A percentile compares a stretch with the other conserved stretches of the same genome.
phyloP scores from a whole-genome alignment of 139 green algal species.

The Chlamydomonas sp. region DNA sequence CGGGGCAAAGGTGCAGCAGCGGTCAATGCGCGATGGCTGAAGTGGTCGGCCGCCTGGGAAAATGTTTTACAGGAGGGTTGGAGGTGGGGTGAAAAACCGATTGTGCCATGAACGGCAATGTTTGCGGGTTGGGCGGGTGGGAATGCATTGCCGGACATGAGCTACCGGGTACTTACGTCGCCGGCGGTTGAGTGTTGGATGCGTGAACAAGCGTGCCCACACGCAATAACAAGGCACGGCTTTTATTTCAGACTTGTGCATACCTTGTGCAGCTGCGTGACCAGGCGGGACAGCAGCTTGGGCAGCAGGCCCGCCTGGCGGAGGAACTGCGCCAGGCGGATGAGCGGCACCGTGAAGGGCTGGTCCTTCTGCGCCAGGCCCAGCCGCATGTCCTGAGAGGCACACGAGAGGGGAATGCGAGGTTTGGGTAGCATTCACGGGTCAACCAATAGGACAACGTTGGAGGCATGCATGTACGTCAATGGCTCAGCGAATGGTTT shows the following conservation, averaged over 20 bases:
- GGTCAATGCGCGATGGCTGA: too few relatives aligned
- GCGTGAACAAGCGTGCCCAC: too few relatives aligned
- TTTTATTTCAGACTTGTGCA: neutral
- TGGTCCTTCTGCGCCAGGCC: conserved; percentile 28
- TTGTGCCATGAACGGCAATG: neutral
- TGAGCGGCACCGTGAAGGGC: conserved; percentile 51
- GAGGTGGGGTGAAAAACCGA: neutral
- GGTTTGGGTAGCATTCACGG: neutral
- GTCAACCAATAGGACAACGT: too few relatives aligned
- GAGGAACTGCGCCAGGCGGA: conserved; percentile 51
- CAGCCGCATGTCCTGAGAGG: conserved; percentile 10
- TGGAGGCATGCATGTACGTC: too few relatives aligned
- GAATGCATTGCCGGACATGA: neutral
- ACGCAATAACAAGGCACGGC: too few relatives aligned
- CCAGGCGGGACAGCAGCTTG: conserved; percentile 33
- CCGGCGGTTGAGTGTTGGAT: too few relatives aligned
- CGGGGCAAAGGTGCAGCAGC: too few relatives aligned
- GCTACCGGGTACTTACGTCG: too few relatives aligned
- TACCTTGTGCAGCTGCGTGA: conserved; percentile 45
- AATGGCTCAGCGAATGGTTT: neutral
- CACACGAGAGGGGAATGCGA: neutral
- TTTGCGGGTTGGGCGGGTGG: neutral
- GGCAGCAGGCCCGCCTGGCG: conserved; percentile 53
- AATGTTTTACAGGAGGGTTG: neutral
- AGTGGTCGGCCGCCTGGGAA: conserved; percentile 5